phyloP scores from a whole-genome alignment of 1,284 basidiomycete species.

The Moesziomyces aphidis region DNA sequence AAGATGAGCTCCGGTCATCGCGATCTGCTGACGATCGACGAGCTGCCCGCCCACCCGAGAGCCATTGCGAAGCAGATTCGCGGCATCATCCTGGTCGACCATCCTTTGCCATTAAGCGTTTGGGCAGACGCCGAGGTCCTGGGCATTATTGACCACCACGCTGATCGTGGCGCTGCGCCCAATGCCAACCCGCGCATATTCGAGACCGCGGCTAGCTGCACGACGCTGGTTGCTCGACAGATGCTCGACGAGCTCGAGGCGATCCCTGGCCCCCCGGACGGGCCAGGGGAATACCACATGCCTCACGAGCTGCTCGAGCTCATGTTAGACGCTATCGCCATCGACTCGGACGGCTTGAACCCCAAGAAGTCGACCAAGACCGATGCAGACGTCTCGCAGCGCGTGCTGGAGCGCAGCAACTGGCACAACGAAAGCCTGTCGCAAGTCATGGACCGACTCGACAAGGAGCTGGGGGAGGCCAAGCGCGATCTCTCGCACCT shows the following conservation, averaged over 20 bases:
- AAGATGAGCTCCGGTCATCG: constrained; percentile 66
- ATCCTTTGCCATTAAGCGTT: constrained; percentile 62
- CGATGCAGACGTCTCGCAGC: constrained; percentile 28
- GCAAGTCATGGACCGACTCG: constrained; percentile 60
- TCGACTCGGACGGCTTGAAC: constrained; percentile 60
- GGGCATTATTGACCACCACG: constrained; percentile 68
- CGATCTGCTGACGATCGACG: constrained; percentile 68
- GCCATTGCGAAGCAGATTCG: constrained; percentile 58
- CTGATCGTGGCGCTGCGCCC: constrained; percentile 60
- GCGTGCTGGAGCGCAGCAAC: constrained; percentile 45
- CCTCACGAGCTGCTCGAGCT: constrained; percentile 62
- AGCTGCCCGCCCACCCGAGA: constrained; percentile 65
- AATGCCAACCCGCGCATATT: constrained; percentile 63
- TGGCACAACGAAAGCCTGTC: constrained; percentile 40
- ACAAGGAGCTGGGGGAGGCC: constrained; percentile 58
- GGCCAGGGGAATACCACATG: constrained; percentile 56
- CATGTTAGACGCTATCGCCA: constrained; percentile 59
- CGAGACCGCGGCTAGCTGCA: constrained; percentile 60
- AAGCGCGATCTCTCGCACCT: constrained; percentile 64
- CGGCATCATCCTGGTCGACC: constrained; percentile 68
- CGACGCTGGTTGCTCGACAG: constrained; percentile 61
- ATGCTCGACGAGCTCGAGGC: constrained; percentile 62
- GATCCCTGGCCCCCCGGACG: constrained; percentile 24
- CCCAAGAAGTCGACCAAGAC: constrained; percentile 37
- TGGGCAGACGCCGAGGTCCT: constrained; percentile 60